phyloP scores from a whole-genome alignment of 2,329 filamentous ascomycete species.

The Zopfia rhizophila region DNA sequence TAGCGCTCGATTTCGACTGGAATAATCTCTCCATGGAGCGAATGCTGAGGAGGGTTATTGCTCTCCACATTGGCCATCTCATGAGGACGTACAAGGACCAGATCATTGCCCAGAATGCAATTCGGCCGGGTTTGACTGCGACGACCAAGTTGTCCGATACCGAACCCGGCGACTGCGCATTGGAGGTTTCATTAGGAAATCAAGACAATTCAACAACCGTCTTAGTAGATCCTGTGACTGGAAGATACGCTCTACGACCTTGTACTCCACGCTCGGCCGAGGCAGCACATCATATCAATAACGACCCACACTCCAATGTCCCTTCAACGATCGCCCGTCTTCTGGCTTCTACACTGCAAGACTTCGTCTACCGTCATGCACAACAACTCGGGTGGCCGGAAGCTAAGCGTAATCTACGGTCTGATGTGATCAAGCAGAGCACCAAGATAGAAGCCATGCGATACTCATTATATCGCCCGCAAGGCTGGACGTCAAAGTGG shows the following conservation, averaged over 20 bases:
- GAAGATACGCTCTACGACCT: slow-evolving; percentile 77
- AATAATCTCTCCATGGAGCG: slow-evolving; percentile 76
- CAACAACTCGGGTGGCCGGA: slow-evolving; percentile 71
- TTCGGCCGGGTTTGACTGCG: slow-evolving; percentile 68
- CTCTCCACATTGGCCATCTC: slow-evolving; percentile 77
- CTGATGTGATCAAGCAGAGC: slow-evolving; percentile 68
- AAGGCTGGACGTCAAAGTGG: slow-evolving; percentile 79
- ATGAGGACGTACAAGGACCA: slow-evolving; percentile 73
- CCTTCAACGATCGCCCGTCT: slow-evolving; percentile 68
- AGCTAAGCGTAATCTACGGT: slow-evolving; percentile 39
- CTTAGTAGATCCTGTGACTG: slow-evolving; percentile 80
- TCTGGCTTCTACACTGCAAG: slow-evolving; percentile 69
- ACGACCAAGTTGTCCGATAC: slow-evolving; percentile 66
- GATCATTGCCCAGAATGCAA: slow-evolving; percentile 67
- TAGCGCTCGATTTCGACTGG: slow-evolving; percentile 74
- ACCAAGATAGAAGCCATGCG: slow-evolving; percentile 70
- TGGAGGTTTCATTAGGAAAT: slow-evolving; percentile 77
- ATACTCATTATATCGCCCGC: slow-evolving; percentile 75
- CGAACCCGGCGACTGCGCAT: slow-evolving; percentile 73
- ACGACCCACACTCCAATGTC: slow-evolving; percentile 68
- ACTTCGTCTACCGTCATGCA: slow-evolving; percentile 70
- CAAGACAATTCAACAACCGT: slow-evolving; percentile 67
- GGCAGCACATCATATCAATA: slow-evolving; percentile 74
- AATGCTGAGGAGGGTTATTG: slow-evolving; percentile 78
- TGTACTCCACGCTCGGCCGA: slow-evolving; percentile 51